Base-by-base conservation (phyloP, 768 basidiomycete species). In the Bullera alba region DNA sequence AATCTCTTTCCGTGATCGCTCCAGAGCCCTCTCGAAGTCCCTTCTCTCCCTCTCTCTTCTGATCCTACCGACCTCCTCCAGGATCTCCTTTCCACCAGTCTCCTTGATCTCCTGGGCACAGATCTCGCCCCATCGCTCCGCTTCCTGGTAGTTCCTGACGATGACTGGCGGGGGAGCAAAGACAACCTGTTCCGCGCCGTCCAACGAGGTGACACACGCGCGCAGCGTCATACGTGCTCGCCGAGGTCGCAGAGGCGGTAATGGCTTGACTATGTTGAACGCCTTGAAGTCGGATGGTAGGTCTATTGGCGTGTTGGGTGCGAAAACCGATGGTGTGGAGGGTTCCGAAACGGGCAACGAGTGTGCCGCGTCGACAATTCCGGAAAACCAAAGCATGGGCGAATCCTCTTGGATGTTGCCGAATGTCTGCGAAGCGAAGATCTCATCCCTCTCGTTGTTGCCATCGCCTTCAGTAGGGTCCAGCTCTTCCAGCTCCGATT, bases 201-300 rank as follows among this genome's bases (percentile, higher is more conserved):
- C 80, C 8, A 96, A 75, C 16, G 84, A 81, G 2, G 93, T 96
- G 28, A 97, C 87, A 44, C 85, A 85, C 0, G 85, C 87, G 3
- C 82, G 82, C 42, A 97, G 71, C 46, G 76, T 79, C 52, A 99
- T 73, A 34, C 61, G 63, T 19, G 65, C 65, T 43, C 57, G 32
- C 28, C 68, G 53, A 44, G n/a, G 28, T 23, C 44, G 41, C 5
- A 63, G 22, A 2, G 34, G 41, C 15, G 56, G 50, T 14, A 52
- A 36, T 23, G 39, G 43, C 42, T 30, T 50, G 32, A 30, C 3
- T 16, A 4, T 56, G 44, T 8, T 28, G n/a, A n/a, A n/a, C n/a
- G n/a, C n/a, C n/a, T n/a, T n/a, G n/a, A n/a, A n/a, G n/a, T n/a
- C n/a, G 19, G 47, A 51, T 30, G 32, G 30, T 36, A 27, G 46